These are phyloP conservation scores for Aspergillus sp. DNA, from an alignment of 2,329 filamentous ascomycete species.

Conservation along the genomic window DNA sequence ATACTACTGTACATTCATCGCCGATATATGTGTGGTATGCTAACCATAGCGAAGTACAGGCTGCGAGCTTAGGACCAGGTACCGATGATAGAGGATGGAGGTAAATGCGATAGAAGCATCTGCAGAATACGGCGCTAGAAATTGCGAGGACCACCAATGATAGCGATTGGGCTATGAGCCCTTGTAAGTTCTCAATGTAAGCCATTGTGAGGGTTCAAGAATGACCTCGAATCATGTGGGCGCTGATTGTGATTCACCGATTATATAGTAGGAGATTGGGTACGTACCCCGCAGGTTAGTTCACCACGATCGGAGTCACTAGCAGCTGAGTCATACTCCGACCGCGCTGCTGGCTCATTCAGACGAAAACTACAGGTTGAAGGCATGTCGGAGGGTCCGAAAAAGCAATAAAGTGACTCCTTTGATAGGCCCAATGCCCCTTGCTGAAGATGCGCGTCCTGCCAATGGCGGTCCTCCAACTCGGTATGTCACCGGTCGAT, in stretches of 20 bases:
- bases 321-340: neutral
- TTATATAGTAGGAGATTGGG: neutral
- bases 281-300: neutral
- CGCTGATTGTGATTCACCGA: neutral
- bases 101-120: conserved; percentile 35
- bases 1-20: conserved; percentile 32
- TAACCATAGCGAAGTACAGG: conserved; percentile 38
- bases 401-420: neutral
- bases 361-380: neutral
- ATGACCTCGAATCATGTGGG: neutral
- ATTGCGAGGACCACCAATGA: neutral
- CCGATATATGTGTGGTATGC: conserved; percentile 33
- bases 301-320: neutral
- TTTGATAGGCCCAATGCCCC: neutral
- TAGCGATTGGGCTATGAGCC: neutral
- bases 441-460: neutral
- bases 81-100: conserved; percentile 44
- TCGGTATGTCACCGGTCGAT: neutral
- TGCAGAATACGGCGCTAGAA: neutral
- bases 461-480: neutral
- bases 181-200: neutral
- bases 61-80: conserved; percentile 41
- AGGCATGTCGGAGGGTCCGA: neutral
- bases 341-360: neutral
- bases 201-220: neutral